Base-by-base conservation (phyloP, 2,329 filamentous ascomycete genomes). In the Penicillium janthinellum region DNA sequence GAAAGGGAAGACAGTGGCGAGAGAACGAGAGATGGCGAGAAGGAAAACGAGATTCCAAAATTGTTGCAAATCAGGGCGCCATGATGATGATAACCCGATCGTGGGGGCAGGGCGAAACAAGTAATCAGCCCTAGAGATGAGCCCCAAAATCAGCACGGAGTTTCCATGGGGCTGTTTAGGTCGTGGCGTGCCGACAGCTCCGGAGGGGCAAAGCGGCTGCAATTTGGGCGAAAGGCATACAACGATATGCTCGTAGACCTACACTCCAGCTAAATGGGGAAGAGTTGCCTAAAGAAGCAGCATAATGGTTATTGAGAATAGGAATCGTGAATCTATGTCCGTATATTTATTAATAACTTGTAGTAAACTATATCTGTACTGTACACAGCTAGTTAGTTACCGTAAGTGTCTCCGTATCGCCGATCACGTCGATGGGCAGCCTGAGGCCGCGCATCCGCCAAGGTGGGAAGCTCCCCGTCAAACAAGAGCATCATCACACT, bases 121-220 rank as follows among this genome's bases (percentile, higher is more conserved):
- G 31, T 38, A 52, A 39, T 28, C 37, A 51, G 31, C n/a, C 47
- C 15, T 35, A 31, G 28, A 35, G 47, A 11, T 15, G 34, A 31
- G 31, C 48, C 35, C 48, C 35, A 22, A 51, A 37, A 51, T 51
- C 48, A 22, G 44, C 25, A 48, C 52, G 59, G 59, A 59, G 39
- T 49, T 59, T 41, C 63, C 56, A 64, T 62, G 57, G 55, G 51
- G 34, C 39, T 28, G n/a, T 14, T 20, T 34, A 31, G 31, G 31
- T 45, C 49, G 49, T 35, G 44, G 42, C 41, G 54, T 59, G 57
- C 63, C 61, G 63, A 50, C 10, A 31, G 44, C 57, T 61, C 63
- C 63, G 63, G 54, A 55, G 22, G 47, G 54, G 54, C 39, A 31
- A 53, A 49, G 17, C 28, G 5, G 28, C 7, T 15, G 14, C 14